Base-by-base conservation (phyloP, 1,284 basidiomycete species). In the Xerocomus cyaneibrunnescens region DNA sequence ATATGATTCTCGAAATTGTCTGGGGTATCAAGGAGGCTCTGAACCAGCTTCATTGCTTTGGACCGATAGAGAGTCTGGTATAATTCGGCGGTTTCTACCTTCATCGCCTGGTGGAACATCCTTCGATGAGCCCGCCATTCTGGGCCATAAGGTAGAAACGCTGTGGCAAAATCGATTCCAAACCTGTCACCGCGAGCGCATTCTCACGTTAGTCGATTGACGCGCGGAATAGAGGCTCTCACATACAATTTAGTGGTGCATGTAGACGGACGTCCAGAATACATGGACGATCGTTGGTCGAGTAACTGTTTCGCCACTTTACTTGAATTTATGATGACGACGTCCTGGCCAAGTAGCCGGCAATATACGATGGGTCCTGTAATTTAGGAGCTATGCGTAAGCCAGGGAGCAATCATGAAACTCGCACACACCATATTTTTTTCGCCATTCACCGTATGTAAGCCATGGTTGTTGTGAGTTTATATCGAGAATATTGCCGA, bases 401-500 rank as follows among this genome's bases (percentile, higher is more conserved):
- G 17, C 8, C 12, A 34, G 19, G 6, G 10, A 16, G 30, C 22
- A 25, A 23, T 21, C 5, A 16, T 27, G 23, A 31, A 39, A 17
- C 28, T 19, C 21, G 10, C 55, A 31, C 55, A 31, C 22, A 64
- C 64, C 64, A 34, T 69, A 69, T 52, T 54, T 68, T 39, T 64
- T 63, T 40, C 54, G 51, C 64, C 64, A 65, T 22, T 9, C 8
- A 25, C 64, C 55, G 22, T 70, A 65, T 16, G 60, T 65, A 40
- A 65, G 54, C 77, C 77, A 81, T 17, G 75, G 74, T 35, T 67
- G 67, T 42, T 67, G 54, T 1, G 66, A 60, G 2, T 79, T 72
- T 62, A 80, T 72, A 38, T 79, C 74, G 21, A 75, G 56, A 27
- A 76, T 54, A 62, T 80, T 80, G 13, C 71, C 71, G 30, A 73